A percentile compares a stretch with the other conserved stretches of the same genome.
Conservation (phyloP, 2,329 filamentous ascomycete species). For the Bipolaris cookei region DNA sequence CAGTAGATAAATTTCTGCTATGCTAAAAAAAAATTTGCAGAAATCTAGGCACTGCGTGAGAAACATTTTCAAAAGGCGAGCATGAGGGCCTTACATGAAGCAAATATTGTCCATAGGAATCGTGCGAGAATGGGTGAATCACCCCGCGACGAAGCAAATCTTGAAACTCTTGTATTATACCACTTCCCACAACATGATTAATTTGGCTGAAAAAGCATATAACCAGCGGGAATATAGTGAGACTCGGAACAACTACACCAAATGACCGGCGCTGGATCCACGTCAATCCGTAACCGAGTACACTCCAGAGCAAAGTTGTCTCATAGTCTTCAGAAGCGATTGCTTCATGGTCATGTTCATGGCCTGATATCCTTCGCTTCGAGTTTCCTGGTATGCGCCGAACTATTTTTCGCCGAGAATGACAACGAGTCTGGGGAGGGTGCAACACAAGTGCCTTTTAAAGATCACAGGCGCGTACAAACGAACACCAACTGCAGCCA, state of each 20-base stretch:
- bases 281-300: neutral
- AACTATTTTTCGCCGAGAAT: too few relatives aligned
- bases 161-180: neutral
- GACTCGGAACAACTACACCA: neutral
- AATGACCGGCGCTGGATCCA: neutral
- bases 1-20: neutral
- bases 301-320: neutral
- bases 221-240: neutral
- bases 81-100: neutral
- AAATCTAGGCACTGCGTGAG: neutral
- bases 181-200: rapidly evolving
- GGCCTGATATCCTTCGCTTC: neutral
- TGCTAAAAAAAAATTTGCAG: neutral
- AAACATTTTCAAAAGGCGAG: neutral
- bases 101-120: neutral
- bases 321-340: neutral
- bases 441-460: too few relatives aligned
- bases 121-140: neutral
- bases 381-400: neutral
- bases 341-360: neutral
- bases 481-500: too few relatives aligned
- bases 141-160: neutral
- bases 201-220: neutral
- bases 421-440: too few relatives aligned
- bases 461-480: too few relatives aligned